These are phyloP conservation scores for Kluyveromyces marxianus DNA, from an alignment of 1,139 yeast species.

Conservation along the genomic window DNA sequence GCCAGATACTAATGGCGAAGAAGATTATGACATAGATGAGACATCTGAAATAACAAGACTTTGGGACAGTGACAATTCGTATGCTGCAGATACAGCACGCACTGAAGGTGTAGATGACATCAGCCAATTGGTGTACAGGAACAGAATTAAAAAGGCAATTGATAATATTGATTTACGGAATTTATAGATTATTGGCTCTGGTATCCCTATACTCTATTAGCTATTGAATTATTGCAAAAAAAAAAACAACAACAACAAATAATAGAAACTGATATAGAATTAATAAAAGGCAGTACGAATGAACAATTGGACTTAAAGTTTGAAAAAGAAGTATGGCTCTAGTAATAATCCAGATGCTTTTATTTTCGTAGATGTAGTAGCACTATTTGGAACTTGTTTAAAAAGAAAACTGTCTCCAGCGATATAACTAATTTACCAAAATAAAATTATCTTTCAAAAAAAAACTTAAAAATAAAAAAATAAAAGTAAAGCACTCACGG, in stretches of 20 bases:
- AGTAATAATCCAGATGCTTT: background rate
- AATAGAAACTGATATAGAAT: no score
- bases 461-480: background rate
- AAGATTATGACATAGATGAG: conserved; percentile 6
- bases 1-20: conserved; percentile 4
- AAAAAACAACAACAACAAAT: background rate
- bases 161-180: background rate
- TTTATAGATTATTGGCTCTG: background rate
- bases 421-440: no score
- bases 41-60: conserved; percentile 8
- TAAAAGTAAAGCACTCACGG: conserved; percentile 38
- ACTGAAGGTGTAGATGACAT: conserved; percentile 12
- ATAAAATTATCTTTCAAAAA: no score
- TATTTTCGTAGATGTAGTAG: background rate
- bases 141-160: background rate
- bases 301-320: no score
- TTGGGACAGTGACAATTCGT: conserved; percentile 15
- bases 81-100: conserved; percentile 16
- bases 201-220: background rate
- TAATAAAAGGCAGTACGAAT: no score
- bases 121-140: background rate
- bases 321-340: no score
- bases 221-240: background rate
- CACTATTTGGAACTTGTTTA: no score
- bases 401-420: no score